These are phyloP conservation scores for Glycine latifolia DNA, from an alignment of 306 rosid species.

Conservation along the genomic window DNA sequence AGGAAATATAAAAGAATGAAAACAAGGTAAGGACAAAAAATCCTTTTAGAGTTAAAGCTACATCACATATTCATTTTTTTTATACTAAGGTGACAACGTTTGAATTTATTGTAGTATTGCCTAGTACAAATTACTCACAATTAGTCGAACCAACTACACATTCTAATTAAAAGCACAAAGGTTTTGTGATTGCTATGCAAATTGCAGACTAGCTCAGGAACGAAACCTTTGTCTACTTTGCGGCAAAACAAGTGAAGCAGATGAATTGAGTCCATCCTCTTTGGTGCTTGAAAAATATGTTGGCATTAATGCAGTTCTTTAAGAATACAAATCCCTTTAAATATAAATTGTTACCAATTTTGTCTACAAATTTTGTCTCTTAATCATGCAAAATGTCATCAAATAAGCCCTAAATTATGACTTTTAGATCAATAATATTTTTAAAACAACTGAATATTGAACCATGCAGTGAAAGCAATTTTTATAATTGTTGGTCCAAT, in stretches of 20 bases:
- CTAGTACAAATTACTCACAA: not conserved
- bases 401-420: too few species aligned
- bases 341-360: not conserved
- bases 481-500: too few species aligned
- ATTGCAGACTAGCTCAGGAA: not conserved
- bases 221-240: not conserved
- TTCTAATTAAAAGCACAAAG: not conserved
- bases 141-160: not conserved
- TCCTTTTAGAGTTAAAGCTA: not conserved
- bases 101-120: not conserved
- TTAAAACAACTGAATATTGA: not conserved
- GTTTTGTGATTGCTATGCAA: not conserved
- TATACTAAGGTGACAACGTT: not conserved
- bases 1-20: not conserved
- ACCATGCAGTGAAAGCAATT: too few species aligned
- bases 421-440: not conserved
- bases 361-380: not conserved
- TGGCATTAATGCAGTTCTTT: not conserved
- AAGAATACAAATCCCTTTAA: not conserved
- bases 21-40: not conserved
- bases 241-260: slow-evolving; percentile 1
- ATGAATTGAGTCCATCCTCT: not conserved
- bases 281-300: not conserved
- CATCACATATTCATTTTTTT: not conserved
- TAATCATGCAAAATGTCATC: too few species aligned